Conservation (phyloP, 2,329 filamentous ascomycete genomes). For the Clathrospora elynae region DNA sequence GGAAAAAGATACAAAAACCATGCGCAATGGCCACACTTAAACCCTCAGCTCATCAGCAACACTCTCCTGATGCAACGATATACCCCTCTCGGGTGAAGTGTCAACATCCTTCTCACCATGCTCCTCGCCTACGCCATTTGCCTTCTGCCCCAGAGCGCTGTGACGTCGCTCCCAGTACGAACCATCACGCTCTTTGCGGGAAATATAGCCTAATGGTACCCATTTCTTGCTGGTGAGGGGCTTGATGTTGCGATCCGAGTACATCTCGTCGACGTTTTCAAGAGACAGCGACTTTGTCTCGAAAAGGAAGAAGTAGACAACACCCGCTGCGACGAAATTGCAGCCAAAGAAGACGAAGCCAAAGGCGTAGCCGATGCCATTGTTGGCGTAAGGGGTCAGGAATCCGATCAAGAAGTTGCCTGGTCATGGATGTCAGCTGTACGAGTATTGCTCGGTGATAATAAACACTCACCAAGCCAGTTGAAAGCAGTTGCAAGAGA, state of each 20-base stretch:
- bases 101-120: slow-evolving; percentile 24
- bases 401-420: slow-evolving; percentile 49
- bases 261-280: slow-evolving; percentile 46
- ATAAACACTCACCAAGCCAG: slow-evolving; percentile 30
- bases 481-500: slow-evolving; percentile 43
- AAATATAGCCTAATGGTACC: slow-evolving; percentile 41
- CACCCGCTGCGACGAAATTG: slow-evolving; percentile 37
- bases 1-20: too few species aligned
- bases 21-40: neutral
- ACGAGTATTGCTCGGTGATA: neutral
- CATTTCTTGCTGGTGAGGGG: slow-evolving; percentile 41
- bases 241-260: slow-evolving; percentile 36
- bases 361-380: slow-evolving; percentile 41
- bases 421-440: slow-evolving; percentile 25
- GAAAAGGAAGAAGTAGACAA: slow-evolving; percentile 46
- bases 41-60: slow-evolving; percentile 19
- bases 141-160: slow-evolving; percentile 24
- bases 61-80: slow-evolving; percentile 31
- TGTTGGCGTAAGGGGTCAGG: slow-evolving; percentile 43
- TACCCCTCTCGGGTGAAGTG: slow-evolving; percentile 27
- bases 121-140: slow-evolving; percentile 24
- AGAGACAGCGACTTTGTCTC: slow-evolving; percentile 43
- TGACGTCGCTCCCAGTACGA: slow-evolving; percentile 34
- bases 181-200: slow-evolving; percentile 36
- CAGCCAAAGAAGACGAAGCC: slow-evolving; percentile 47